Percentiles rank a stretch among this genome's conserved stretches.
phyloP scores from a whole-genome alignment of 2,329 filamentous ascomycete species.

The Aureobasidium namibiae region DNA sequence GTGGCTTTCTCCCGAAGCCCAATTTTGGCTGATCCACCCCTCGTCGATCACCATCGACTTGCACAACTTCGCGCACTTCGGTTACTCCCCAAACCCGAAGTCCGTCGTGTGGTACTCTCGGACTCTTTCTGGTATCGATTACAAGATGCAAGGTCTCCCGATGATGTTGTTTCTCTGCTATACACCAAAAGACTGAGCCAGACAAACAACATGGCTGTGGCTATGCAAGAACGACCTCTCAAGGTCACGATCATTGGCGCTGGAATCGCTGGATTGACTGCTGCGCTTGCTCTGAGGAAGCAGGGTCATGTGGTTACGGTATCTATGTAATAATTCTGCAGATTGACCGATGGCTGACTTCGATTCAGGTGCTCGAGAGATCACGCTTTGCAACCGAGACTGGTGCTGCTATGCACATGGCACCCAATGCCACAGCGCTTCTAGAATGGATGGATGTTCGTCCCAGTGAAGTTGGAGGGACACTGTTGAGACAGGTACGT shows the following conservation, averaged over 20 bases:
- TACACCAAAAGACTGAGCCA: background rate
- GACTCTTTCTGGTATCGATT: no score
- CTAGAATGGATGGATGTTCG: constrained; percentile 7
- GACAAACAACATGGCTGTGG: background rate
- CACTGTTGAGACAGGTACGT: background rate
- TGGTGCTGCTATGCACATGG: constrained; percentile 11
- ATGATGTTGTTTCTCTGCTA: background rate
- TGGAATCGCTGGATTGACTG: constrained; percentile 14
- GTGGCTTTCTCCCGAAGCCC: background rate
- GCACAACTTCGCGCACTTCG: background rate
- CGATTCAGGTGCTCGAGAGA: background rate
- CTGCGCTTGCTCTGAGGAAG: constrained; percentile 11
- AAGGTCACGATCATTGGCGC: constrained; percentile 13
- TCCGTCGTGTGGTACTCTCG: background rate
- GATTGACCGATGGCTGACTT: background rate
- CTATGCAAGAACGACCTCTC: constrained; percentile 5
- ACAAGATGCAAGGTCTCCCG: background rate
- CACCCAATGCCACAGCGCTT: constrained; percentile 5
- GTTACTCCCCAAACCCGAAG: background rate
- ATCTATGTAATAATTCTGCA: background rate
- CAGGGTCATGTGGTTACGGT: constrained; percentile 9
- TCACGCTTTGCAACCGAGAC: constrained; percentile 7
- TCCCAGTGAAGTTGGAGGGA: constrained; percentile 7
- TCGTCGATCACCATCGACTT: background rate
- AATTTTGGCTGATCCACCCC: background rate